A percentile compares a stretch with the other conserved stretches of the same genome.
Conservation (phyloP, 139 green algal genomes). For the Spirogloea muscicola region DNA sequence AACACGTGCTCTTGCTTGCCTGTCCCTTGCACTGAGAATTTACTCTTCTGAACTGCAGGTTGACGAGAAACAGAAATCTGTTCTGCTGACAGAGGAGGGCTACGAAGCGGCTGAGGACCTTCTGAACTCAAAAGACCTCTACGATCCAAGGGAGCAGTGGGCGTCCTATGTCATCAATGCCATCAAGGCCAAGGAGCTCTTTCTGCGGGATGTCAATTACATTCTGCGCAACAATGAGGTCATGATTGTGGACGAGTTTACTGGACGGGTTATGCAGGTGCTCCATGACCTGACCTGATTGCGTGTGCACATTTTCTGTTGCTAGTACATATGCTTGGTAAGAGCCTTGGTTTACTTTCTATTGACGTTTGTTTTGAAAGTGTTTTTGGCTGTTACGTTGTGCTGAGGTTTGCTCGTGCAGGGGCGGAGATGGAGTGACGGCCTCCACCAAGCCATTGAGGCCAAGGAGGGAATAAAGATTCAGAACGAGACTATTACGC, state of each 20-base stretch:
- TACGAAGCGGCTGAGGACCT: slow-evolving; percentile 96
- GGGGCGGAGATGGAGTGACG: slow-evolving; percentile 85
- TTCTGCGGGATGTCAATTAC: slow-evolving; percentile 86
- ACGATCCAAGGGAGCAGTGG: slow-evolving; percentile 94
- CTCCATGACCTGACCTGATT: too few relatives aligned
- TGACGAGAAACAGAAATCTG: slow-evolving; percentile 97
- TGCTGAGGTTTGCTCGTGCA: not conserved
- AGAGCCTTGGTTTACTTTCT: too few relatives aligned
- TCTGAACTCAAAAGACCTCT: slow-evolving; percentile 83
- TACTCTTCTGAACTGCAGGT: slow-evolving; percentile 37
- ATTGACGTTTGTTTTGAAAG: not conserved
- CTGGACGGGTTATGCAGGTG: slow-evolving; percentile 53
- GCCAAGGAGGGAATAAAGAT: slow-evolving; percentile 95
- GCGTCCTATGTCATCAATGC: slow-evolving; percentile 93
- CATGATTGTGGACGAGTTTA: slow-evolving; percentile 99
- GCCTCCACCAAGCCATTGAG: slow-evolving; percentile 93
- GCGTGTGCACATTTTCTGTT: too few relatives aligned
- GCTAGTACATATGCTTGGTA: too few relatives aligned
- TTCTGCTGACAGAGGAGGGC: slow-evolving; percentile 94
- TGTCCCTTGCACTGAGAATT: too few relatives aligned
- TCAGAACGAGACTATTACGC: slow-evolving; percentile 90
- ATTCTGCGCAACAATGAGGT: slow-evolving; percentile 87
- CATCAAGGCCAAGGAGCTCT: slow-evolving; percentile 97
- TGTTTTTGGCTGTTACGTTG: not conserved
- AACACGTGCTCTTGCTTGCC: not conserved